Conservation (phyloP, 495 filamentous ascomycete species). For the Margaritispora aquatica region DNA sequence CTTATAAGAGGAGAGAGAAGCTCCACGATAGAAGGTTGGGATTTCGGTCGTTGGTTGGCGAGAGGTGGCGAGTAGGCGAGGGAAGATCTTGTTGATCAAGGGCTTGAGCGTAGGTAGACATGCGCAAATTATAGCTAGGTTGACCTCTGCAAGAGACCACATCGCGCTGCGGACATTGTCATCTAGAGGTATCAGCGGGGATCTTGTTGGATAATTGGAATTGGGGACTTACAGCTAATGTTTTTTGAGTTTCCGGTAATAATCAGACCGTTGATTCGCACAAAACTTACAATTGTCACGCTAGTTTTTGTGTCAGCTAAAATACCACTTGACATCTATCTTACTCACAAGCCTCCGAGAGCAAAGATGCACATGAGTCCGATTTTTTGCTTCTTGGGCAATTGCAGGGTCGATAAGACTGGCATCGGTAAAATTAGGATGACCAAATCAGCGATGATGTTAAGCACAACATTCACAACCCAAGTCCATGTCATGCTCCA, state of each 20-base stretch:
- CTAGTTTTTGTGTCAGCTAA: conserved; percentile 8
- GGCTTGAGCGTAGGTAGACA: no score
- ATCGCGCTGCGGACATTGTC: no score
- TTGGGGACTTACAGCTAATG: conserved; percentile 13
- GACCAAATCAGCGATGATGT: conserved; percentile 42
- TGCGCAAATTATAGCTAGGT: no score
- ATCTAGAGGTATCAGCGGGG: background rate
- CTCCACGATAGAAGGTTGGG: no score
- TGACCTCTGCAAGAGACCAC: no score
- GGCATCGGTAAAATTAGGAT: conserved; percentile 35
- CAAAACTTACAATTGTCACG: conserved; percentile 22
- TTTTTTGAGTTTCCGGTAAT: conserved; percentile 9
- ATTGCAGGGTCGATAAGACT: conserved; percentile 25
- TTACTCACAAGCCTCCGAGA: conserved; percentile 31
- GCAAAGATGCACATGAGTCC: conserved; percentile 31
- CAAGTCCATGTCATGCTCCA: conserved; percentile 31
- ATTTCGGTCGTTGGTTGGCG: no score
- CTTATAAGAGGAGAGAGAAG: no score
- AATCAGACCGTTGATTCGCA: conserved; percentile 15
- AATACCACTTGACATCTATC: background rate
- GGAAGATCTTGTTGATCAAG: no score
- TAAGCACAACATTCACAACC: conserved; percentile 29
- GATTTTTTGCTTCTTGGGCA: conserved; percentile 28
- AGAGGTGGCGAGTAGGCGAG: no score
- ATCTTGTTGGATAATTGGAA: background rate